Conservation (phyloP, 2,329 filamentous ascomycete species). For the Aspergillus pseudoterreus region DNA sequence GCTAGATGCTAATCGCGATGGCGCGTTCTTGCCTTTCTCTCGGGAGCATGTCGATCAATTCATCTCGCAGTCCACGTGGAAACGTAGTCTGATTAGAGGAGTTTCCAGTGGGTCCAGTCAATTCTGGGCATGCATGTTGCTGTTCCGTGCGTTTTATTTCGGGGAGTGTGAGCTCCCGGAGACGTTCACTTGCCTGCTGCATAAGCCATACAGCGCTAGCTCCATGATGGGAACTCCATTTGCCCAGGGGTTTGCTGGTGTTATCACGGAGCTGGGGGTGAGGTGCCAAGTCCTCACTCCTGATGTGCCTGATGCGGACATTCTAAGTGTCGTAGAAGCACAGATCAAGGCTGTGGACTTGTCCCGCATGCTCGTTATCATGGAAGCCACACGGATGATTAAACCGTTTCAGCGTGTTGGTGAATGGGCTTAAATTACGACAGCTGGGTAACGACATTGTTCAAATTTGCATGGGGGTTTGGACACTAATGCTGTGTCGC, state of each 20-base stretch:
- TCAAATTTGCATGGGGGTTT: neutral
- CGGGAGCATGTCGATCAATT: constrained; percentile 46
- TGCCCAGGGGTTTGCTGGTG: constrained; percentile 21
- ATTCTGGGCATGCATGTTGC: constrained; percentile 52
- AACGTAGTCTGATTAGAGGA: constrained; percentile 38
- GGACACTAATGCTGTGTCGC: no score
- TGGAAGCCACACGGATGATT: constrained; percentile 31
- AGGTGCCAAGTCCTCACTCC: constrained; percentile 26
- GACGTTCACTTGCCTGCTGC: constrained; percentile 40
- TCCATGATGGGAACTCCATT: constrained; percentile 18
- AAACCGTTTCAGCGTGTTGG: constrained; percentile 31
- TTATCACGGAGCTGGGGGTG: constrained; percentile 31
- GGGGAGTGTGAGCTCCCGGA: constrained; percentile 50
- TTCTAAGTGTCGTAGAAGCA: constrained; percentile 33
- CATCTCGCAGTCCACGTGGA: constrained; percentile 42
- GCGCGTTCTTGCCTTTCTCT: constrained; percentile 48
- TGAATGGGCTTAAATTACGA: constrained; percentile 21
- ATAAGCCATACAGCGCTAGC: constrained; percentile 21
- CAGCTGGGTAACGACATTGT: neutral
- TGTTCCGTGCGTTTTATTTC: constrained; percentile 58
- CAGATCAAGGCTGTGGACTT: constrained; percentile 32
- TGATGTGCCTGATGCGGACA: constrained; percentile 22
- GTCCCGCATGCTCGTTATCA: constrained; percentile 25
- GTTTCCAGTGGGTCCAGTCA: constrained; percentile 35
- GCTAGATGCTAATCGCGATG: constrained; percentile 32